Base-by-base conservation (phyloP, 148 eudicot species). In the Agrostemma githago region DNA sequence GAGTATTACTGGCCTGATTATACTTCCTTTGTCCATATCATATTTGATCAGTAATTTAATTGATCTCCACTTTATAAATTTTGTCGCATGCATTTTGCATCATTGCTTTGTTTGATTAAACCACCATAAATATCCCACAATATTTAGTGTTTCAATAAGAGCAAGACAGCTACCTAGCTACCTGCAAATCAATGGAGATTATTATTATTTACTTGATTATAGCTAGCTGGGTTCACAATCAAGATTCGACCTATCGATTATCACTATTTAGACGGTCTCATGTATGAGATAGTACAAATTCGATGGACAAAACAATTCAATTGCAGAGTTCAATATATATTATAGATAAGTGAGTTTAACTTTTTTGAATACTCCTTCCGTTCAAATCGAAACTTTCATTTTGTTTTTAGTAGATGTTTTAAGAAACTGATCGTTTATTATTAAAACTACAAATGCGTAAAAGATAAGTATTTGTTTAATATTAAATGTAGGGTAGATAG, bases 181-280 rank as follows among this genome's bases (percentile, higher is more conserved):
- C 34, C 34, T 26, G 43, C 43, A 41, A 39, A 66, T 10, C 48
- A 4, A 41, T 40, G 8, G 8, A 40, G 34, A 26, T 26, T 26
- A 26, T 26, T 48, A 40, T 5, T 39, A 14, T 66, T 66, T 14
- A 66, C n/a, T 1, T 4, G 46, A 21, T 66, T 66, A 66, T 15
- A 66, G 34, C 34, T 26, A 66, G 69, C 41, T 15, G 20, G 21
- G 17, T 66, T 66, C 46, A 66, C 69, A 40, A 66, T 66, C 48
- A 66, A 41, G 46, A 26, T 26, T 26, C 34, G 34, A 26, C 34
- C 34, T 26, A 26, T 26, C 34, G 0, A 26, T 26, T 66, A 11
- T 66, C 48, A 16, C 46, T 40, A 40, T 40, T 66, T 66, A 41
- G 69, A 66, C 69, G 34, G 34, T 26, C 1, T 26, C 34, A 26